Conservation (phyloP, 306 rosid genomes). For the Vigna nakashimae region DNA sequence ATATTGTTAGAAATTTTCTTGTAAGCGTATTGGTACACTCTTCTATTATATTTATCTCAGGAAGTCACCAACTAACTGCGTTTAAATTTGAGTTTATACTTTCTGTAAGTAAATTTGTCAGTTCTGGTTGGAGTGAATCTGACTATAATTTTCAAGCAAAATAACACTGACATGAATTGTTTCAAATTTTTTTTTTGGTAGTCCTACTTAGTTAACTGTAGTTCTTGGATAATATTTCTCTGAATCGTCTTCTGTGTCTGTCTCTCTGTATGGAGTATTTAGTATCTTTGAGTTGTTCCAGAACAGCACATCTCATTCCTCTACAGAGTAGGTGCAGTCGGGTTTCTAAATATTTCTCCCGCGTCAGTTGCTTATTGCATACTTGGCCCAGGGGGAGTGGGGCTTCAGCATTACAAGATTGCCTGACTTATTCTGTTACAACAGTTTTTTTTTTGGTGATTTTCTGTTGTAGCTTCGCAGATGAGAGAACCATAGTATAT, state of each 20-base stretch:
- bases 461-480: background rate
- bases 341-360: background rate
- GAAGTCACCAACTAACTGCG: background rate
- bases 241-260: background rate
- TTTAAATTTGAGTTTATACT: conserved; percentile 21
- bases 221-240: conserved; percentile 19
- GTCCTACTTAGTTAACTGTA: background rate
- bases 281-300: background rate
- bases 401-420: background rate
- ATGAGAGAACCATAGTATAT: conserved; percentile 5
- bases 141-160: background rate
- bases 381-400: background rate
- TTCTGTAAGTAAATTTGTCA: conserved; percentile 9
- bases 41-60: background rate
- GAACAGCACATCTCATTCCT: background rate
- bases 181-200: conserved; percentile 16
- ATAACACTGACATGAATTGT: conserved; percentile 1
- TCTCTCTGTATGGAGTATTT: conserved; percentile 3
- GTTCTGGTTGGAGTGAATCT: background rate
- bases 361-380: conserved; percentile 3
- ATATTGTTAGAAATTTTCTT: conserved; percentile 22
- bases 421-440: background rate
- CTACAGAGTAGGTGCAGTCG: background rate
- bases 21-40: conserved; percentile 13
- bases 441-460: background rate